Evolutionary conservation across 176 grass and related monocot genomes (phyloP).

Genomic region (sorghum (Sorghum bicolor)): DNA sequence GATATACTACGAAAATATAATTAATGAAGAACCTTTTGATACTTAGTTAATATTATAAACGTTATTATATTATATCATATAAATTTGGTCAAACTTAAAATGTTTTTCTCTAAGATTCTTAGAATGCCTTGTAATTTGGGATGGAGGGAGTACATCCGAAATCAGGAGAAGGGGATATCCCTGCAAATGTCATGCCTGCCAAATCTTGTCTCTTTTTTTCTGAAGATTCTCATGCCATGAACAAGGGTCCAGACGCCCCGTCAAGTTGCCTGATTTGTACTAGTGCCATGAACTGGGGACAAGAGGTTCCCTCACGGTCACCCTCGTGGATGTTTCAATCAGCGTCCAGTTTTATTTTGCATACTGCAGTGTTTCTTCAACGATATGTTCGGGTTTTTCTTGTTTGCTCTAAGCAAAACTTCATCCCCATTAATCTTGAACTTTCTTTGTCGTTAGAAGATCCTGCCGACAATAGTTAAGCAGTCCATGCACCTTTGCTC

Average conservation of each 20-base stretch:
- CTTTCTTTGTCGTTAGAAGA: not conserved
- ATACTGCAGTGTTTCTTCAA: not conserved
- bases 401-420: not conserved
- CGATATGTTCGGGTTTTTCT: not conserved
- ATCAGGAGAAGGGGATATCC: no score
- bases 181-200: no score
- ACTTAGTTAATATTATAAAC: no score
- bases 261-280: slow-evolving; percentile 8
- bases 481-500: not conserved
- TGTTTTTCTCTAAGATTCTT: no score
- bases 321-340: not conserved
- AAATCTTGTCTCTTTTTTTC: not conserved
- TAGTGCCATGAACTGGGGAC: not conserved
- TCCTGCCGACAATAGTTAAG: not conserved
- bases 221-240: not conserved
- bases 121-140: no score
- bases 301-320: not conserved
- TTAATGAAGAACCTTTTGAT: no score
- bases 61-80: no score
- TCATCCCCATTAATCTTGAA: not conserved
- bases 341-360: not conserved
- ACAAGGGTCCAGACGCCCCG: not conserved
- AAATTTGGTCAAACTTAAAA: no score
- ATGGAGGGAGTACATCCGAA: no score
- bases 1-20: no score